These are phyloP conservation scores for Pseudodiploospora longispora DNA, from an alignment of 2,329 filamentous ascomycete genomes.

Conservation along the genomic window DNA sequence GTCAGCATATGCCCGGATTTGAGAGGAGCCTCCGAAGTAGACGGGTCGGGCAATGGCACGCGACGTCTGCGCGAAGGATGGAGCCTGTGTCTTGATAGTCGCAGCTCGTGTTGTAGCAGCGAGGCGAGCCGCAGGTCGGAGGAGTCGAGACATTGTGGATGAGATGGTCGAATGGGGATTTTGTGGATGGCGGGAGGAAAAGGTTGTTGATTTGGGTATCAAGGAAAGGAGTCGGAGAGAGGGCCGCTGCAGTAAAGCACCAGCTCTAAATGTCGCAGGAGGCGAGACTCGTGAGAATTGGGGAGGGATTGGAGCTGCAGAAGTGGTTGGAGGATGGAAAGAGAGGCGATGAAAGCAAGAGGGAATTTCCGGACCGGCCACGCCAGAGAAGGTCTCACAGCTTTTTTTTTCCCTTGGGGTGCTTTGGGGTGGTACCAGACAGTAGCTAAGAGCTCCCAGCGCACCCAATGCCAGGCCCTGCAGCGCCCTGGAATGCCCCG, in stretches of 20 bases:
- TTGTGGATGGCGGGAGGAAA: conserved; percentile 14
- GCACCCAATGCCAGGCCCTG: conserved; percentile 5
- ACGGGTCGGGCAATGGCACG: conserved; percentile 29
- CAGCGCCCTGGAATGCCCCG: conserved; percentile 8
- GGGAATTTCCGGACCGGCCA: conserved; percentile 10
- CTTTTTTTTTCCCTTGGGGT: conserved; percentile 12
- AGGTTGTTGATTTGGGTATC: conserved; percentile 4
- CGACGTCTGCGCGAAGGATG: conserved; percentile 28
- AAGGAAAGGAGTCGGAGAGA: background rate
- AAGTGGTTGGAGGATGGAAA: conserved; percentile 1
- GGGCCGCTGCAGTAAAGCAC: conserved; percentile 8
- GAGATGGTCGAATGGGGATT: conserved; percentile 3
- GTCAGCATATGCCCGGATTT: conserved; percentile 49
- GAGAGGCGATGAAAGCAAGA: conserved; percentile 1
- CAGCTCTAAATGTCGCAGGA: conserved; percentile 7
- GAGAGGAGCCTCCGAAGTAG: conserved; percentile 32
- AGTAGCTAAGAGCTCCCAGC: conserved; percentile 8
- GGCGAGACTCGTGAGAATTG: background rate
- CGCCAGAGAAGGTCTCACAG: background rate
- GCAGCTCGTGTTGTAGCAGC: conserved; percentile 34
- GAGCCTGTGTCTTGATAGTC: conserved; percentile 24
- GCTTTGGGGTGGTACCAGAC: background rate
- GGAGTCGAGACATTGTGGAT: conserved; percentile 41
- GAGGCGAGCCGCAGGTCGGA: conserved; percentile 42
- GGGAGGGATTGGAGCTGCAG: conserved; percentile 5